phyloP scores from a whole-genome alignment of 2,329 filamentous ascomycete genomes.

The Penicillium sp. region DNA sequence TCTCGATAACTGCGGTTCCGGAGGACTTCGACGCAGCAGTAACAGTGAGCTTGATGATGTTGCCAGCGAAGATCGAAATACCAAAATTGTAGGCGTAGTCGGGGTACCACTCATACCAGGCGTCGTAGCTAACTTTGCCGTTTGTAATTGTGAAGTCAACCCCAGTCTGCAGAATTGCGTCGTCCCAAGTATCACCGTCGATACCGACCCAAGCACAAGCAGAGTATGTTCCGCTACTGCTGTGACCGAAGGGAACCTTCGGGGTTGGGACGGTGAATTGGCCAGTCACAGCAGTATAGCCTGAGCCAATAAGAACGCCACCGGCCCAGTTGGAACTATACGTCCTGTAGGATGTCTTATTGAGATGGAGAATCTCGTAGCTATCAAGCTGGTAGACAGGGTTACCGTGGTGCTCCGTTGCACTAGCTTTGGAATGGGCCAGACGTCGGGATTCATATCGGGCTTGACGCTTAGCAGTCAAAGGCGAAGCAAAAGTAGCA shows the following conservation, averaged over 20 bases:
- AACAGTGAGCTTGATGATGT: conserved; percentile 50
- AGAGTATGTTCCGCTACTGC: conserved; percentile 44
- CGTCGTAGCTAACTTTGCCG: conserved; percentile 52
- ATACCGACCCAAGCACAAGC: conserved; percentile 65
- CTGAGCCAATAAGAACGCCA: conserved; percentile 57
- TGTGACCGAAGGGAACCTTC: conserved; percentile 43
- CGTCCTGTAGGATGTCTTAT: conserved; percentile 50
- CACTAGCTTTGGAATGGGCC: conserved; percentile 29
- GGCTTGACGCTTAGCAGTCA: conserved; percentile 51
- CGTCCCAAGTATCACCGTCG: conserved; percentile 61
- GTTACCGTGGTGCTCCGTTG: conserved; percentile 47
- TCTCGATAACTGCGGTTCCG: conserved; percentile 38
- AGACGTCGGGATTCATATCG: not conserved
- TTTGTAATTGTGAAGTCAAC: conserved; percentile 53
- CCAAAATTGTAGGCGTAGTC: conserved; percentile 60
- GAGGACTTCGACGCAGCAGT: conserved; percentile 47
- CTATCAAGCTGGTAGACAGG: conserved; percentile 37
- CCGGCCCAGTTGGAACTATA: conserved; percentile 65
- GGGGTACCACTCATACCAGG: conserved; percentile 67
- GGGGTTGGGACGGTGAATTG: conserved; percentile 59
- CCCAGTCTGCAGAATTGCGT: conserved; percentile 62
- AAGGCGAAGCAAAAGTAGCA: conserved; percentile 55
- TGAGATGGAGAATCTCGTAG: conserved; percentile 30
- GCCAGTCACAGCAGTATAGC: conserved; percentile 58
- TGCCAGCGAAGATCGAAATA: conserved; percentile 52